Base-by-base conservation (phyloP, 2,329 filamentous ascomycete genomes). In the Ascochyta clinopodiicola region DNA sequence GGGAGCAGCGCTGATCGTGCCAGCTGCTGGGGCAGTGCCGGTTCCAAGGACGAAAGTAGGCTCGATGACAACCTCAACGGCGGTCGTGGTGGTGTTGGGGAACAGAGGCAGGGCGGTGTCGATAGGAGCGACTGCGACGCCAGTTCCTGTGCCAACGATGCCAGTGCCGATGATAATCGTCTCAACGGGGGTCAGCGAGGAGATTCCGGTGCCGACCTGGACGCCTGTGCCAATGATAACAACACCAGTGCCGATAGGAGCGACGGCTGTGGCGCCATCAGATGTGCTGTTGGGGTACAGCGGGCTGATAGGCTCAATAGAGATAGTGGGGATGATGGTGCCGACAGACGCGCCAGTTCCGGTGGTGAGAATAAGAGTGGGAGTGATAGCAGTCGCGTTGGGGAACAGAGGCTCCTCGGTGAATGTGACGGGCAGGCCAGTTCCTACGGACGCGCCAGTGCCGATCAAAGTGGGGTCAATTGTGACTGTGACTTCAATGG, bases 1-100 rank as follows among this genome's bases (percentile, higher is more conserved):
- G 3, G 46, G 52, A 5, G 37, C 36, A 29, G 34, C 44, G 49
- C 54, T 53, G 34, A 54, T 37, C 9, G 44, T 45, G 39, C 37
- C 36, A 7, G 46, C 24, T 22, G 17, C 32, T 7, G 37, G 39
- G 8, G 34, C 44, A 10, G 51, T 44, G 15, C 46, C 57, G 8
- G 52, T 50, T 8, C 40, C 40, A 7, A 45, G 35, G 4, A 59
- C 35, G 38, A 55, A 37, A 9, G 44, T 50, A 13, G 49, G 52
- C 29, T 29, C 31, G 9, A 59, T 35, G 19, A 57, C 40, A n/a
- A 51, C 22, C 31, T 49, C 45, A 13, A 44, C 40, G 8, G 40
- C 22, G 15, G 53, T 17, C 17, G 17, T 36, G 15, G 47, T 61
- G 17, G 43, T 51, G 45, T 63, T 63, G 34, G 61, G 47, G 32